A percentile compares a stretch with the other conserved stretches of the same genome.
phyloP scores from a whole-genome alignment of 106 monocot genomes.

The Dioscorea alata region DNA sequence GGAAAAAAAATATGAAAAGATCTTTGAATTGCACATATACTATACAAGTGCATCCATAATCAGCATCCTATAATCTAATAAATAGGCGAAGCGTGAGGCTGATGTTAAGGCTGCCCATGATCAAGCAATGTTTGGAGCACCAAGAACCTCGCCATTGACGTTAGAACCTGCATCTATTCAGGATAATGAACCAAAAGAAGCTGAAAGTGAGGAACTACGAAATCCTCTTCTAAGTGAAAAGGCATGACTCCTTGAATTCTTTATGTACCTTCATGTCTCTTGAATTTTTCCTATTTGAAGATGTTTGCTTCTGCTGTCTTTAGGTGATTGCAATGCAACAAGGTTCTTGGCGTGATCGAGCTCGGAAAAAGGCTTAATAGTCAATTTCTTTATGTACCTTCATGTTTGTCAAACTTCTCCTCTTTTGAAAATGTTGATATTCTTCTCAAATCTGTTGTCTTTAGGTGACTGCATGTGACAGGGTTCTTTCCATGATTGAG shows the following conservation, averaged over 20 bases:
- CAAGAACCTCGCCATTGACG: slow-evolving; percentile 12
- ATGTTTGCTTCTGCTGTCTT: not conserved
- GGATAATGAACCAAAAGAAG: slow-evolving; percentile 13
- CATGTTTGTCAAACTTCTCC: too few species aligned
- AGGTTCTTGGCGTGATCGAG: slow-evolving; percentile 93
- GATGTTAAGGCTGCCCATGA: slow-evolving; percentile 83
- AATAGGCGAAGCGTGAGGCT: slow-evolving; percentile 75
- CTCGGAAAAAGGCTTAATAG: slow-evolving; percentile 12
- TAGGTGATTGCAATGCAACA: slow-evolving; percentile 63
- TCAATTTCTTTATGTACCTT: too few species aligned
- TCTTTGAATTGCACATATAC: too few species aligned
- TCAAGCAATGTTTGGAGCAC: slow-evolving; percentile 86
- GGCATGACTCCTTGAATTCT: slow-evolving; percentile 12
- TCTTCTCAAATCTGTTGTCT: too few species aligned
- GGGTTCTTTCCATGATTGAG: too few species aligned
- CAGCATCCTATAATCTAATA: slow-evolving; percentile 12
- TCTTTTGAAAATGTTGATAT: too few species aligned
- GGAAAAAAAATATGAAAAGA: not conserved
- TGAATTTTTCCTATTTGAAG: not conserved
- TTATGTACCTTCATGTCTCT: slow-evolving; percentile 1
- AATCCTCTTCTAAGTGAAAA: slow-evolving; percentile 58
- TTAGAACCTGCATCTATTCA: slow-evolving; percentile 15
- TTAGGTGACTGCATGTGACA: too few species aligned
- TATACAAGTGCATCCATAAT: too few species aligned
- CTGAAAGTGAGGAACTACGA: not conserved